A percentile compares a stretch with the other conserved stretches of the same genome.
Evolutionary conservation across 1,139 yeast species (phyloP).

Genomic region (Trichomonascaceae sp.): DNA sequence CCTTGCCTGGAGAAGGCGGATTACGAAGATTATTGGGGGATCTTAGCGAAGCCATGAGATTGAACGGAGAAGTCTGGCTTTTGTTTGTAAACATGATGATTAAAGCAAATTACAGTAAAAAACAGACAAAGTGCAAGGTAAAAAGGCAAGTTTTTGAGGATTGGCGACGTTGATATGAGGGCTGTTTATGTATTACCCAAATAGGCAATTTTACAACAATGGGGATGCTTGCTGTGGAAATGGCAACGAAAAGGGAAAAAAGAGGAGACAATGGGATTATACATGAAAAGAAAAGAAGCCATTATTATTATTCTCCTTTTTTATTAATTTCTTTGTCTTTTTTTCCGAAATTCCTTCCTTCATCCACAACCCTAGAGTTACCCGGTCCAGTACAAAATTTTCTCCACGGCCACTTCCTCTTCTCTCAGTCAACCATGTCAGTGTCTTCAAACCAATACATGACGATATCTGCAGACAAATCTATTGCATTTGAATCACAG

Average conservation of each 20-base stretch:
- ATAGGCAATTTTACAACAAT: background rate
- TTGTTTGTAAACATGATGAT: background rate
- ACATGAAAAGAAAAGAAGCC: background rate
- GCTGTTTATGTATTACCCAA: background rate
- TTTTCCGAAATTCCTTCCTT: background rate
- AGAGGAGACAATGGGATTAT: background rate
- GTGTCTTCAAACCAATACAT: background rate
- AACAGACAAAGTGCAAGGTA: background rate
- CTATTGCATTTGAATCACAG: constrained; percentile 10
- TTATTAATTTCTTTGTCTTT: no score
- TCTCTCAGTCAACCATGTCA: constrained; percentile 3
- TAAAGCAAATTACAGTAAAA: background rate
- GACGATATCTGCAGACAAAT: background rate
- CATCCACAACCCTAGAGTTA: background rate
- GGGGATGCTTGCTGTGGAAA: background rate
- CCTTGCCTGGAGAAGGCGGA: background rate
- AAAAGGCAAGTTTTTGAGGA: background rate
- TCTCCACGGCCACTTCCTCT: background rate
- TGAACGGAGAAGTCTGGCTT: background rate
- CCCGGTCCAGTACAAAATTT: background rate
- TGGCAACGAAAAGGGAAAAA: background rate
- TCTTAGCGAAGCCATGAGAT: background rate
- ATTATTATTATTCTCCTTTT: background rate
- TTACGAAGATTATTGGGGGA: constrained; percentile 4
- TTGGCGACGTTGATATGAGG: background rate